Evolutionary conservation across 2,329 filamentous ascomycete species (phyloP).

Genomic region (Nemania abortiva): DNA sequence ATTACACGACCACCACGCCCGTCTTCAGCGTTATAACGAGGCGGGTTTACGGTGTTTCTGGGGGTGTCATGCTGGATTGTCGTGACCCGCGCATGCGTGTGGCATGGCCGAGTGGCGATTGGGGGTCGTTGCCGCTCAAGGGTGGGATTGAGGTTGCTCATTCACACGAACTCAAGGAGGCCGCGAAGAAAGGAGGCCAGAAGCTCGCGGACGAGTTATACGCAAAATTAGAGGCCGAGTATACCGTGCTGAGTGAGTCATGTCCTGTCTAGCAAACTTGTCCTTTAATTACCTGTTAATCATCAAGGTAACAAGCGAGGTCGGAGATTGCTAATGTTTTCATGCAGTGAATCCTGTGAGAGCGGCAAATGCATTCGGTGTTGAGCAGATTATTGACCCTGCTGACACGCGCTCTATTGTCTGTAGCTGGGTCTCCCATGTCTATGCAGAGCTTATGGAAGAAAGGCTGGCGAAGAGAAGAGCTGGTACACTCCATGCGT

Average conservation of each 20-base stretch:
- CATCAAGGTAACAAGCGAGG: no score
- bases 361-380: conserved; percentile 36
- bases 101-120: conserved; percentile 39
- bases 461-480: conserved; percentile 36
- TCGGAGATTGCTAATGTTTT: conserved; percentile 11
- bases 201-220: conserved; percentile 33
- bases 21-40: conserved; percentile 36
- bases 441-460: conserved; percentile 34
- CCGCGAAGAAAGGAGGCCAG: conserved; percentile 30
- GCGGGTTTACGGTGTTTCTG: conserved; percentile 36
- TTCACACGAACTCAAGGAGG: conserved; percentile 35
- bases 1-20: conserved; percentile 36
- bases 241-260: conserved; percentile 28
- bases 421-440: conserved; percentile 34
- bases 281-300: not conserved
- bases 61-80: conserved; percentile 38
- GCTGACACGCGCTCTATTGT: conserved; percentile 31
- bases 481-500: conserved; percentile 32
- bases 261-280: not conserved
- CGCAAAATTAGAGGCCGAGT: conserved; percentile 33
- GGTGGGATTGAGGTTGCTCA: conserved; percentile 38
- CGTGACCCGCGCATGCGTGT: conserved; percentile 38
- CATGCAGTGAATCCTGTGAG: conserved; percentile 34
- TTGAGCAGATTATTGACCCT: conserved; percentile 38
- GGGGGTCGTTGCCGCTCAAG: conserved; percentile 37